phyloP scores from a whole-genome alignment of 768 basidiomycete species.

The Lentinula raphanica region DNA sequence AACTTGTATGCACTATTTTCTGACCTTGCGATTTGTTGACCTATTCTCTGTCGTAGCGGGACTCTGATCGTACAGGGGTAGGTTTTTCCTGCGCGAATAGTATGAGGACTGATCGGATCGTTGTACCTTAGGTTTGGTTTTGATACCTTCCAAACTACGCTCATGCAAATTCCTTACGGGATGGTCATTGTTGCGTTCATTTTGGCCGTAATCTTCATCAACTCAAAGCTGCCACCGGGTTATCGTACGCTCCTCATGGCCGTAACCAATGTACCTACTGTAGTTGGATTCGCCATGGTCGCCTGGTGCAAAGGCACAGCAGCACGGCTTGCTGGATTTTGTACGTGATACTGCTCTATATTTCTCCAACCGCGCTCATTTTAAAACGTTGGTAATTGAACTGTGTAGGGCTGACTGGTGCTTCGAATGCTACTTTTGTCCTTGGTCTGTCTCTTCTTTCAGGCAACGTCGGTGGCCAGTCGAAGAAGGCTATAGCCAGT shows the following conservation, averaged over 20 bases:
- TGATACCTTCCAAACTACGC: constrained; percentile 20
- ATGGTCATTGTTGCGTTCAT: constrained; percentile 18
- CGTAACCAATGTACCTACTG: constrained; percentile 18
- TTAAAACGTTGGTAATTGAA: neutral
- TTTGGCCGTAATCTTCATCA: constrained; percentile 14
- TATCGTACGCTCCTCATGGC: constrained; percentile 22
- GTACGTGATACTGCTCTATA: constrained; percentile 5
- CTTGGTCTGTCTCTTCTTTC: constrained; percentile 29
- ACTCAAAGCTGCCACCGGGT: constrained; percentile 15
- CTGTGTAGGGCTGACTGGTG: constrained; percentile 18
- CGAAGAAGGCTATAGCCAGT: constrained; percentile 18
- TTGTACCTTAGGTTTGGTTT: constrained; percentile 22
- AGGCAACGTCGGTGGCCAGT: constrained; percentile 32
- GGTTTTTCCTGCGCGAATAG: neutral
- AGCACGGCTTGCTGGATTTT: constrained; percentile 17
- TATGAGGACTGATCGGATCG: neutral
- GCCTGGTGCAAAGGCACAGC: constrained; percentile 19
- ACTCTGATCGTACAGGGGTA: constrained; percentile 22
- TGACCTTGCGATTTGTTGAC: neutral
- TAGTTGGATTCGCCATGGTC: constrained; percentile 21
- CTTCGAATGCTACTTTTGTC: constrained; percentile 25
- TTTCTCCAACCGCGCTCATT: neutral
- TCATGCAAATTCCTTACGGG: constrained; percentile 22
- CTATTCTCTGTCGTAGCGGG: constrained; percentile 12
- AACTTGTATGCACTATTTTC: constrained; percentile 19